Percentiles rank a stretch among this genome's conserved stretches.
phyloP scores from a whole-genome alignment of 2,329 filamentous ascomycete species.

The Aspergillus flavus region DNA sequence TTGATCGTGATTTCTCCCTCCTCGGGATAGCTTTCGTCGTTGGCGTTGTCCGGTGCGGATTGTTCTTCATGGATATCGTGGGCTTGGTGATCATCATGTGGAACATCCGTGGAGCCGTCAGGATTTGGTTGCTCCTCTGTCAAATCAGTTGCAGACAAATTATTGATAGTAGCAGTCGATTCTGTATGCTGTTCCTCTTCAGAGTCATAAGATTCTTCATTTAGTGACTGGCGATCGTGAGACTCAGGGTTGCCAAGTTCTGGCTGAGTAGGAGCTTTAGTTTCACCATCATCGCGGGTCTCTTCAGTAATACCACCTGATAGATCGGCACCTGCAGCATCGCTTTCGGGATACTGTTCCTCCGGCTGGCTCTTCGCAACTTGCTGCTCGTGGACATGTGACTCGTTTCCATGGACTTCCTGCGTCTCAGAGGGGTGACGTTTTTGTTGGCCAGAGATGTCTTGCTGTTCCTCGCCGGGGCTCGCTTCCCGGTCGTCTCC shows the following conservation, averaged over 20 bases:
- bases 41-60: slow-evolving; percentile 26
- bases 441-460: slow-evolving; percentile 19
- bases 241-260: slow-evolving; percentile 12
- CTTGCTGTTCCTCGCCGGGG: slow-evolving; percentile 18
- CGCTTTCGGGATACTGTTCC: not conserved
- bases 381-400: slow-evolving; percentile 7
- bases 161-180: slow-evolving; percentile 31
- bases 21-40: slow-evolving; percentile 20
- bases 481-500: slow-evolving; percentile 14
- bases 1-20: slow-evolving; percentile 18
- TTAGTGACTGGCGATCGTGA: slow-evolving; percentile 7
- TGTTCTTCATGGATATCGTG: slow-evolving; percentile 37
- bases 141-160: slow-evolving; percentile 19
- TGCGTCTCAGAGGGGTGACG: slow-evolving; percentile 16
- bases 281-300: slow-evolving; percentile 5
- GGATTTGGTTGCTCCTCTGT: slow-evolving; percentile 20
- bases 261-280: slow-evolving; percentile 14
- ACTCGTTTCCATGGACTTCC: slow-evolving; percentile 13
- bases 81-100: slow-evolving; percentile 12
- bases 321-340: not conserved
- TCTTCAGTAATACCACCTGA: slow-evolving; percentile 13
- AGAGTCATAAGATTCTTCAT: slow-evolving; percentile 28
- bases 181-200: slow-evolving; percentile 37
- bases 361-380: not conserved
- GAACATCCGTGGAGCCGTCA: slow-evolving; percentile 15